Base-by-base conservation (phyloP, 1,284 basidiomycete species). In the Uromyces viciae-fabae region DNA sequence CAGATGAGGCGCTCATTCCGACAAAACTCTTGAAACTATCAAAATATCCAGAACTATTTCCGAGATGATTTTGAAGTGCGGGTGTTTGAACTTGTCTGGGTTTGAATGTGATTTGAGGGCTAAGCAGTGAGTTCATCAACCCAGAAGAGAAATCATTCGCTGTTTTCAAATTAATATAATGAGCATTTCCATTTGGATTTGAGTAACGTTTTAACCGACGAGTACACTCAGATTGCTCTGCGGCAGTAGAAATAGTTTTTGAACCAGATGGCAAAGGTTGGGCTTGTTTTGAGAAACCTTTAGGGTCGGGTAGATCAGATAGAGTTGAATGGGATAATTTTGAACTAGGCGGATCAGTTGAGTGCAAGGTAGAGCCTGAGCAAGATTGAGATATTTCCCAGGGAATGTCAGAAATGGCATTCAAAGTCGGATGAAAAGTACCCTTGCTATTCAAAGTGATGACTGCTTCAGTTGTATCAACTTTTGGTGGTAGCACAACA, bases 391-490 rank as follows among this genome's bases (percentile, higher is more conserved):
- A n/a, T 46, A 31, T 38, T 19, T 69, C 66, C 15, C n/a, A 49
- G 42, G 75, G 36, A 19, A 77, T 43, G 38, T 77, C 62, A 14
- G 60, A 52, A 25, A 77, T 77, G 46, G 75, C 66, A 22, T n/a
- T 77, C 46, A 77, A 62, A 40, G 75, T 77, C n/a, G 64, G 58
- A 22, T 77, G 66, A 43, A 64, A 68, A 43, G 60, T 68, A 19
- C n/a, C 56, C n/a, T 77, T 77, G 25, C 76, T 56, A 33, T 49
- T 79, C 22, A 79, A 66, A 8, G 46, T 28, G 64, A 79, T 56
- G 25, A 79, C 52, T 3, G 76, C 66, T 69, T 79, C 66, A 8
- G 76, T 79, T 31, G 76, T 36, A 46, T 79, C 76, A 31, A 79
- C 38, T 69, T 79, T 69, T 43, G 76, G 76, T 15, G 64, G 76